phyloP scores from a whole-genome alignment of 345 rosid species.

The Eucalyptus shirleyi region DNA sequence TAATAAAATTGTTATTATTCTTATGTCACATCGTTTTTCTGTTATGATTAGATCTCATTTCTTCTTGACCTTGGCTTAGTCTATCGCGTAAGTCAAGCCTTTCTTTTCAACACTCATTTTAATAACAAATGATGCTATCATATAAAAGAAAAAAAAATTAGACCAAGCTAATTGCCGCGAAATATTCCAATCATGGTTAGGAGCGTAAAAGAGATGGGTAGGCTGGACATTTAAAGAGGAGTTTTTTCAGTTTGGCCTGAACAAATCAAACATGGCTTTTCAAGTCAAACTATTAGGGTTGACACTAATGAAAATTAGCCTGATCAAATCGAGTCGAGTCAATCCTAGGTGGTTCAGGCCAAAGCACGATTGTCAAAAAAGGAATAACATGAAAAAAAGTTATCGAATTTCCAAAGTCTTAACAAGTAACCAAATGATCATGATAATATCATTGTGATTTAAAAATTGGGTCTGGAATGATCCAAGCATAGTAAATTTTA shows the following conservation, averaged over 20 bases:
- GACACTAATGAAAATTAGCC: not conserved
- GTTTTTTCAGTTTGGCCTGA: not conserved
- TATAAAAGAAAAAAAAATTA: not conserved
- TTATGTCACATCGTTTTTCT: not conserved
- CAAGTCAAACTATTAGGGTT: not conserved
- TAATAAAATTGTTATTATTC: not conserved
- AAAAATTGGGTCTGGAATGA: not conserved
- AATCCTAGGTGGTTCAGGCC: not conserved
- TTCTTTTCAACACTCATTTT: not conserved
- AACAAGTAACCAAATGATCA: not conserved
- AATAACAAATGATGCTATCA: not conserved
- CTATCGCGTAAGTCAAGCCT: not conserved
- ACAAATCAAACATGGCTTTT: not conserved
- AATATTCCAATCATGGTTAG: not conserved
- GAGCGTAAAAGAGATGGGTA: not conserved
- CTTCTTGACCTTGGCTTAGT: not conserved
- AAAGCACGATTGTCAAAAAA: accelerated
- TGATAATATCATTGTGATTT: not conserved
- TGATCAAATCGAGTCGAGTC: not conserved
- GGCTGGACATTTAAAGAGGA: not conserved
- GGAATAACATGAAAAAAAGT: not conserved
- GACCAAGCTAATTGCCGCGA: not conserved
- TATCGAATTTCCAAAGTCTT: not conserved
- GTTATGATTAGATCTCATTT: not conserved
- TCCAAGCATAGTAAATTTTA: not conserved